Evolutionary conservation across 257 asterid species (phyloP), one percentile per base, ranked within the genome.

Genomic region (Coffea canephora): DNA sequence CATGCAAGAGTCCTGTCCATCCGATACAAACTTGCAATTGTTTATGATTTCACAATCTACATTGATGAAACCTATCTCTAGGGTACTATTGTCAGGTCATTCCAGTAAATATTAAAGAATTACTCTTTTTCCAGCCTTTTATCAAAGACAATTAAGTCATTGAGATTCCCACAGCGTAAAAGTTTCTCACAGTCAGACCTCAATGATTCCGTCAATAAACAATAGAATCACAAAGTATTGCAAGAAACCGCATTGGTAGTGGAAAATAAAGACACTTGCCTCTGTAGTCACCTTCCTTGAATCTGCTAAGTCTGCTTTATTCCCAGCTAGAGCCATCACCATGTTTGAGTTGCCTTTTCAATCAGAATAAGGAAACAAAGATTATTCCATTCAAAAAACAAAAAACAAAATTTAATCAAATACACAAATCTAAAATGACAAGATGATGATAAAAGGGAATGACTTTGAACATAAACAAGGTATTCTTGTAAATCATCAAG

Each of bases 321-420:
- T 93, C 39, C 97, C 96, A 21, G 97, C 92, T 55, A 93, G 96
- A 45, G 96, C 97, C 95, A 90, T 87, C 81, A 93, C 94, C 95
- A 91, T 91, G 82, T 93, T 93, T 18, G 90, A 81, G 83, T 87
- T 93, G 79, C 96, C 97, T 93, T 23, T 39, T 72, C 39, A 62
- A 67, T 73, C 16, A 49, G 69, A 41, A 74, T 54, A 62, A 36
- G 50, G 43, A 75, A 78, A 59, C 72, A 66, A 74, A 43, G 45
- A 73, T 62, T 45, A 68, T 27, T 80, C 49, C 55, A 49, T 43
- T 15, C 25, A 31, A 12, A 31, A 25, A 71, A 31, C 25, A 31
- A 12, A 31, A 25, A 71, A 31, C 43, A 39, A 66, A 7, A 43
- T 10, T 49, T 43, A 59, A 11, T 27, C n/a, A 43, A 15, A 45